Evolutionary conservation across 139 green algal species (phyloP), one percentile per base, ranked within the genome.

Genomic region (Ulvella scutata): DNA sequence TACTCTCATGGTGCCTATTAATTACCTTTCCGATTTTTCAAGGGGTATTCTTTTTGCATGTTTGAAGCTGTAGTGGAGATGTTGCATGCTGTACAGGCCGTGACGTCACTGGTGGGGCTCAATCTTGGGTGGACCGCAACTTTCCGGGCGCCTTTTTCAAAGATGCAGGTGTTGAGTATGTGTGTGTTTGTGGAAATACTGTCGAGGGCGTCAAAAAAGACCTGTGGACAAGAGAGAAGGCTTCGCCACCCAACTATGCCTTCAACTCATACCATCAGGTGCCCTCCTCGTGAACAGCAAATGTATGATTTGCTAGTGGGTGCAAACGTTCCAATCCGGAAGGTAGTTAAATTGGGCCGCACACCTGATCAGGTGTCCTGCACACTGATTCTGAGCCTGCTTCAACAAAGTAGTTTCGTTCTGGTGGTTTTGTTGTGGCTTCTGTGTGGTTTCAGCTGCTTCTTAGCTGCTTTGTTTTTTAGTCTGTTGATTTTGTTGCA

Each of bases 111-210:
- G 38, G 72, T 33, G 72, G 72, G 7, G 35, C 36, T 10, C 35
- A 37, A 61, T 37, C 26, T 34, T 44, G 72, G 34, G 72, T 44
- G 13, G 36, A 37, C 10, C 31, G 7, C 31, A 39, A 51, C 10
- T 67, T 43, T n/a, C 72, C 7, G 33, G 74, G 28, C 79, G 84
- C 88, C 3, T 86, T 75, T 73, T 92, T 90, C 62, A 79, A 72
- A 2, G 33, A 74, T 2, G 62, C 79, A 23, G 84, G 84, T 4
- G 78, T 93, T 9, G 43, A 40, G 28, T 92, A 90, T 61, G 43
- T 80, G 20, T 83, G 78, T n/a, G 82, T 91, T 26, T 75, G 79
- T 31, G 86, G 86, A 1, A 79, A 82, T 38, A 82, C 83, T 26
- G 86, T 89, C 38, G 31, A 60, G 9, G 86, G 84, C 4, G 40